A percentile compares a stretch with the other conserved stretches of the same genome.
Evolutionary conservation across 129 eudicot species (phyloP).

Genomic region (Helichrysum umbraculigerum): DNA sequence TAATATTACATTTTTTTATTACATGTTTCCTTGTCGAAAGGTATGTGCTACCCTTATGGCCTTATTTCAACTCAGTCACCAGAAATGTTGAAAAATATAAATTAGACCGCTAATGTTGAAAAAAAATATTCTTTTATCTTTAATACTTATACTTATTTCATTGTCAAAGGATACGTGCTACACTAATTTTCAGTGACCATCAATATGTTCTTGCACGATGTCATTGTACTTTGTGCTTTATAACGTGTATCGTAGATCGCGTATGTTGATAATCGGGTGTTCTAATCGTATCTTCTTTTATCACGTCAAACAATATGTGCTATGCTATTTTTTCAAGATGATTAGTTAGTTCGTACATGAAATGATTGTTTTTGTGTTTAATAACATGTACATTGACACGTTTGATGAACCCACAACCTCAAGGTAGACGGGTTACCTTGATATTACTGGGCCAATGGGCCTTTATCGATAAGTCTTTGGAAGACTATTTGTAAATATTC

Average conservation of each 20-base stretch:
- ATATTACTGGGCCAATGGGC: too few relatives aligned
- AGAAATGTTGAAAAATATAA: too few relatives aligned
- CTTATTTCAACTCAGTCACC: too few relatives aligned
- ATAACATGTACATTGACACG: not conserved
- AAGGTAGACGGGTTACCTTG: too few relatives aligned
- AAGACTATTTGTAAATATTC: too few relatives aligned
- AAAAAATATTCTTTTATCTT: not conserved
- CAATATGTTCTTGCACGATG: not conserved
- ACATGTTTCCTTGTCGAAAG: constrained; percentile 5
- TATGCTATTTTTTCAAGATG: not conserved
- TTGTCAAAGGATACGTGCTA: not conserved
- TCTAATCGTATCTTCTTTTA: not conserved
- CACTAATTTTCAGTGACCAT: not conserved
- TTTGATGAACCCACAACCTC: not conserved
- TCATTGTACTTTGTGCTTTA: not conserved
- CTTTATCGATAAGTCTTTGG: too few relatives aligned
- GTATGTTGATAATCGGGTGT: not conserved
- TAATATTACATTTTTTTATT: not conserved
- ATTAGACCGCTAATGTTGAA: not conserved
- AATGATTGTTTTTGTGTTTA: not conserved
- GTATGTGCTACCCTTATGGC: not conserved
- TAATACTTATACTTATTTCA: not conserved
- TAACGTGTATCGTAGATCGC: not conserved
- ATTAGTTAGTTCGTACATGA: not conserved
- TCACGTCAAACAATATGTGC: not conserved